These are phyloP conservation scores for Grigorovia yakushimaensis DNA, from an alignment of 805 yeast genomes.

Conservation along the genomic window DNA sequence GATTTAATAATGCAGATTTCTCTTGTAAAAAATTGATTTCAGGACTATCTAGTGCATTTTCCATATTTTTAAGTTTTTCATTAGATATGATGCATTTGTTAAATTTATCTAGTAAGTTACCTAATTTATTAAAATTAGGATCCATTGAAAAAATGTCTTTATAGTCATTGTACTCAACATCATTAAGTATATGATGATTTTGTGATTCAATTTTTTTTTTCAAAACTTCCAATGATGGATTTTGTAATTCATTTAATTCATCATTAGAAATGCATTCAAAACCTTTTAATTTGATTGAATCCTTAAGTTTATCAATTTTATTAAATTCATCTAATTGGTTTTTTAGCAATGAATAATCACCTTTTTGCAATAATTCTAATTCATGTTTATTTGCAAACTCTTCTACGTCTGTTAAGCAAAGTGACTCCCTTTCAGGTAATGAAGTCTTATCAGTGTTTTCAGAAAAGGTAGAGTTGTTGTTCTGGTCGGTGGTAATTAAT, in stretches of 20 bases:
- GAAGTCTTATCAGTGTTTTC: background rate
- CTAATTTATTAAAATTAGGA: background rate
- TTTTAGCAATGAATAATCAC: background rate
- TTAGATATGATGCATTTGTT: background rate
- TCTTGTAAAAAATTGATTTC: background rate
- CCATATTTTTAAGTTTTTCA: background rate
- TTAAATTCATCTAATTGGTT: background rate
- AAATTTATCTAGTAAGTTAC: background rate
- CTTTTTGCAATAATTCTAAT: constrained; percentile 1
- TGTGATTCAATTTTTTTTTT: background rate
- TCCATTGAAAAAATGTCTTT: background rate
- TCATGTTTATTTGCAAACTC: constrained; percentile 1
- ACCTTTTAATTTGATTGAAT: background rate
- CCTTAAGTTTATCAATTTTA: constrained; percentile 1
- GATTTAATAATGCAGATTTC: background rate
- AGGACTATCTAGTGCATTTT: constrained; percentile 1
- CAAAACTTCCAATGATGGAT: constrained; percentile 1
- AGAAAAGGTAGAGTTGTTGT: background rate
- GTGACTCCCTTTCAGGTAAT: background rate
- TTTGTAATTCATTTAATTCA: background rate
- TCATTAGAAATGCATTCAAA: background rate
- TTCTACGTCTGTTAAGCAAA: background rate
- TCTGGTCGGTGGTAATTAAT: background rate
- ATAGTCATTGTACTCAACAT: background rate
- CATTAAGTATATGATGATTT: background rate